phyloP scores from a whole-genome alignment of 208 protist species.

The Leishmania tropica region DNA sequence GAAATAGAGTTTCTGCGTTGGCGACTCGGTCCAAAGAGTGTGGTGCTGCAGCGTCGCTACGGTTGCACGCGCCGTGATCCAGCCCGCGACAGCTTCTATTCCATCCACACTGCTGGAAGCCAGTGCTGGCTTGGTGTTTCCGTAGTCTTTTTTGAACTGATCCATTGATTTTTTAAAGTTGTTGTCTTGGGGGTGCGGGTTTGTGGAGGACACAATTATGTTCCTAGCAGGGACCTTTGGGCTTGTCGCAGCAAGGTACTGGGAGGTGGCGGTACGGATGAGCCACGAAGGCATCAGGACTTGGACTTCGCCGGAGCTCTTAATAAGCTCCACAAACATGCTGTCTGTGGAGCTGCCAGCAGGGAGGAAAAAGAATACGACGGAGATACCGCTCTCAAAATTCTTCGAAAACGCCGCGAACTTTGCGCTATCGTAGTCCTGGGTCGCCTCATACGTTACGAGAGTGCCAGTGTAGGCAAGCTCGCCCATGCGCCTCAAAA shows the following conservation, averaged over 20 bases:
- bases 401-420: background rate
- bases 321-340: slow-evolving; percentile 4
- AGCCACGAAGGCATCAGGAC: slow-evolving; percentile 25
- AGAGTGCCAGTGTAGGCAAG: slow-evolving; percentile 1
- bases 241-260: background rate
- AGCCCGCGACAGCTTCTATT: slow-evolving; percentile 8
- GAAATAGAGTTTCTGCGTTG: slow-evolving; percentile 3
- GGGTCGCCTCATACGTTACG: background rate
- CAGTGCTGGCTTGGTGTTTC: background rate
- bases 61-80: slow-evolving; percentile 9
- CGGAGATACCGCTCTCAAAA: background rate
- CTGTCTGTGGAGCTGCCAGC: background rate
- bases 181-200: slow-evolving; percentile 24
- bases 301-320: background rate
- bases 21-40: background rate
- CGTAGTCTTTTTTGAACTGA: background rate
- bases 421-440: background rate
- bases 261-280: slow-evolving; percentile 2
- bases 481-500: background rate
- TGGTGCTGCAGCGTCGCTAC: slow-evolving; percentile 6
- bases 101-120: background rate
- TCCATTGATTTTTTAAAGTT: slow-evolving; percentile 4
- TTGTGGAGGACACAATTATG: slow-evolving; percentile 19
- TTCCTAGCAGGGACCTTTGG: background rate
- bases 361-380: slow-evolving; percentile 18